Evolutionary conservation across 176 grass and related monocot genomes (phyloP).

Genomic region (Raddia distichophylla): DNA sequence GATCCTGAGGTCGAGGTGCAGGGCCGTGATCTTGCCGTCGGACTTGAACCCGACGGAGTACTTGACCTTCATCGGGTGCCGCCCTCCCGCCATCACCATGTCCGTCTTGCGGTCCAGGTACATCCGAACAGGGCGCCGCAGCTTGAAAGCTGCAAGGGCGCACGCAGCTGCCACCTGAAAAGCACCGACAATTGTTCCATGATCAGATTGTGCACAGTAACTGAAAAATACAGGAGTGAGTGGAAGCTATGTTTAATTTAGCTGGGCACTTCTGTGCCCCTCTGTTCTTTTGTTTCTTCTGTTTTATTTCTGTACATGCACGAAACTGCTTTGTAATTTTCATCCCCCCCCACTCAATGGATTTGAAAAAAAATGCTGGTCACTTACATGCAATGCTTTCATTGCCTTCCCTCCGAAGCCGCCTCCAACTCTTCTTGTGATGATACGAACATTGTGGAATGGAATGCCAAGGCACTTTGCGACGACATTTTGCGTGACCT

Average conservation of each 20-base stretch:
- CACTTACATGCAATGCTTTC: conserved; percentile 46
- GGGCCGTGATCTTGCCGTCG: conserved; percentile 66
- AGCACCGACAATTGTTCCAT: neutral
- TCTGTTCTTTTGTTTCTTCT: too few species aligned
- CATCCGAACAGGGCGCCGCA: conserved; percentile 73
- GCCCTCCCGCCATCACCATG: conserved; percentile 73
- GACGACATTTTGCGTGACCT: conserved; percentile 46
- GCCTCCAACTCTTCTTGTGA: conserved; percentile 80
- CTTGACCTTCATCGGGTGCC: conserved; percentile 78
- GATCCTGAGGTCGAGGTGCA: conserved; percentile 62
- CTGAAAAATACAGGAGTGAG: neutral
- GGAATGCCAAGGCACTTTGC: conserved; percentile 74
- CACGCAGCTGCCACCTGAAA: conserved; percentile 56
- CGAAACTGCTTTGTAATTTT: too few species aligned
- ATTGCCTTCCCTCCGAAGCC: conserved; percentile 80
- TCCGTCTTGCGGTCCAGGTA: conserved; percentile 81
- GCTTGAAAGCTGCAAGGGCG: conserved; percentile 67
- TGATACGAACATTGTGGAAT: conserved; percentile 73
- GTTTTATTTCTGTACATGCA: too few species aligned
- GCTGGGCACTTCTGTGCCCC: neutral
- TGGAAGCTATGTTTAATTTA: neutral
- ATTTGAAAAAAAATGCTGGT: neutral
- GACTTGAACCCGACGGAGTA: conserved; percentile 86
- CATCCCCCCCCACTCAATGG: too few species aligned
- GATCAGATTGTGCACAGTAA: neutral